phyloP scores from a whole-genome alignment of 106 monocot genomes.

The Dendrobium huoshanense region DNA sequence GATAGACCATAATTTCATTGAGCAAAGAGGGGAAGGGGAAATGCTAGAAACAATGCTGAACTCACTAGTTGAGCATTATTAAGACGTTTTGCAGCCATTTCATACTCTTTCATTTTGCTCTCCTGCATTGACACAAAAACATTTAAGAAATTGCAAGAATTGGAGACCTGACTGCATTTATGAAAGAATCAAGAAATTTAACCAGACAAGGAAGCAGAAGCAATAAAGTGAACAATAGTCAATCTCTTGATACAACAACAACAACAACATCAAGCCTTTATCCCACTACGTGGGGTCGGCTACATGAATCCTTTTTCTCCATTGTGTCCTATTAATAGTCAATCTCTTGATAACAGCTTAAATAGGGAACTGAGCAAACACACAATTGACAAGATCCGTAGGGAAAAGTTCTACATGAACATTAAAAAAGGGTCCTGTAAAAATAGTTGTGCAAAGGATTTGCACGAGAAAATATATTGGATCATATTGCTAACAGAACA shows the following conservation, averaged over 20 bases:
- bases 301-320: too few relatives aligned
- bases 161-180: not conserved
- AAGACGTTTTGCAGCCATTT: constrained; percentile 72
- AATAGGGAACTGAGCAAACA: not conserved
- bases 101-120: constrained; percentile 79
- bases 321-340: too few relatives aligned
- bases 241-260: not conserved
- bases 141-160: not conserved
- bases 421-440: not conserved
- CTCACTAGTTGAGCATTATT: constrained; percentile 61
- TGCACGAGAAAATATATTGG: not conserved
- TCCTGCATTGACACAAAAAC: constrained; percentile 18
- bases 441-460: too few relatives aligned
- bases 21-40: not conserved
- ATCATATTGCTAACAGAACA: not conserved
- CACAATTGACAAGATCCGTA: not conserved
- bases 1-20: not conserved
- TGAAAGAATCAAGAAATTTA: constrained; percentile 1
- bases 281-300: too few relatives aligned
- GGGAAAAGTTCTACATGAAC: not conserved
- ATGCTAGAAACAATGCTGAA: not conserved
- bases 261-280: too few relatives aligned
- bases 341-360: not conserved
- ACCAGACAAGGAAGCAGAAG: not conserved
- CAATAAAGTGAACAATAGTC: not conserved